Percentiles rank a stretch among this genome's conserved stretches.
Conservation (phyloP, 2,329 filamentous ascomycete genomes). For the Phialocephala sp. region DNA sequence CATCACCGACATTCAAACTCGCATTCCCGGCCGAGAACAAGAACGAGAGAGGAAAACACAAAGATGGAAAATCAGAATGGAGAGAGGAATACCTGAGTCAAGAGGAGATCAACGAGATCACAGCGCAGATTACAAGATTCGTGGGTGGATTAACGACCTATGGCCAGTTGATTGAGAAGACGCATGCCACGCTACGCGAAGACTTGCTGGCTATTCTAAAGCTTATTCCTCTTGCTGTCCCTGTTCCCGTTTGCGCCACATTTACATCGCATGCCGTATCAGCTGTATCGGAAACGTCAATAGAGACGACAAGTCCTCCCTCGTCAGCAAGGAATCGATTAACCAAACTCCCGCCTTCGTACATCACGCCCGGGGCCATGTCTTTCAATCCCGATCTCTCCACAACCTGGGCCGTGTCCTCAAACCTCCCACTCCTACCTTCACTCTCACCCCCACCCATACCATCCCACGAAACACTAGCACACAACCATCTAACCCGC, state of each 20-base stretch:
- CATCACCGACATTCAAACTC: background rate
- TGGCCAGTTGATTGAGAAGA: conserved; percentile 3
- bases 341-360: background rate
- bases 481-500: background rate
- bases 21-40: background rate
- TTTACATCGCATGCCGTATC: too few relatives aligned
- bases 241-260: background rate
- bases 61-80: conserved; percentile 1
- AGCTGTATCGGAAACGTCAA: background rate
- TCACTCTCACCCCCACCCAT: background rate
- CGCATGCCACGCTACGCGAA: background rate
- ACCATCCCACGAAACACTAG: background rate
- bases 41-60: background rate
- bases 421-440: too few relatives aligned
- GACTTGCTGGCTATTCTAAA: background rate
- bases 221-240: background rate
- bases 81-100: background rate
- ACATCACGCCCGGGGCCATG: background rate
- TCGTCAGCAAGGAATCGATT: background rate
- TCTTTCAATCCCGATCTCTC: too few relatives aligned
- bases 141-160: background rate
- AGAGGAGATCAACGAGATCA: background rate
- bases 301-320: background rate
- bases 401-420: too few relatives aligned
- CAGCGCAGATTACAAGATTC: background rate